Percentiles rank a stretch among this genome's conserved stretches.
Conservation (phyloP, 2,329 filamentous ascomycete species). For the Colletotrichum cuscutae region DNA sequence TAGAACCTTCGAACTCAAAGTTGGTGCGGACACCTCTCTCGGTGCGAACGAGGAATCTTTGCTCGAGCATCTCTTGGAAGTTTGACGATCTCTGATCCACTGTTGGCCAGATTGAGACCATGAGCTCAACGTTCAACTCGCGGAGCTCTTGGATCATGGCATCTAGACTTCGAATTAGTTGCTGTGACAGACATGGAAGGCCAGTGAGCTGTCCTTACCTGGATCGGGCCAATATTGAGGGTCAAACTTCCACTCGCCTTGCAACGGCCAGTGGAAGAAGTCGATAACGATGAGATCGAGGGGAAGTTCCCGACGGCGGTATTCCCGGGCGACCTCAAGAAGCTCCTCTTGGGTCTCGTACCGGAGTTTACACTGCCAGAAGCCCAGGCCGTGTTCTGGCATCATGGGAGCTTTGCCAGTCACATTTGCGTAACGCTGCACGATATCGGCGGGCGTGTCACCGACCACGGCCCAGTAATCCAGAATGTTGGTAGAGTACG, state of each 20-base stretch:
- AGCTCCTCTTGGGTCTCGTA: conserved; percentile 72
- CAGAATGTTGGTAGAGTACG: conserved; percentile 61
- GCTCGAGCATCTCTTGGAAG: conserved; percentile 45
- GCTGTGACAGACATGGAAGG: no score
- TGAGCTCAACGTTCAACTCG: conserved; percentile 68
- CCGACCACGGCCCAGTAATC: conserved; percentile 71
- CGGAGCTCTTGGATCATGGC: conserved; percentile 72
- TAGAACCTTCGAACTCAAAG: conserved; percentile 69
- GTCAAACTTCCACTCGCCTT: conserved; percentile 77
- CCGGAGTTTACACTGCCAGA: conserved; percentile 71
- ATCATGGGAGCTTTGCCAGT: conserved; percentile 70
- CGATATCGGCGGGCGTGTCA: conserved; percentile 61
- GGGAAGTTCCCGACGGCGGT: conserved; percentile 61
- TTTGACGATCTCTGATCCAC: conserved; percentile 43
- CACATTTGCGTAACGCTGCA: conserved; percentile 61
- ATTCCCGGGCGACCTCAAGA: conserved; percentile 66
- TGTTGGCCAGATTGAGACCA: conserved; percentile 78
- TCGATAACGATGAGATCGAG: conserved; percentile 71
- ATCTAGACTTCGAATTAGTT: conserved; percentile 42
- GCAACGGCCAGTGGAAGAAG: conserved; percentile 72
- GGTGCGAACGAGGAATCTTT: conserved; percentile 67
- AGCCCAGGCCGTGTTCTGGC: conserved; percentile 71
- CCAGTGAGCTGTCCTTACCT: no score
- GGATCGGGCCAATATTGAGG: conserved; percentile 72
- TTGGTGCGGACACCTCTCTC: conserved; percentile 68